Evolutionary conservation across 345 rosid species (phyloP).

Genomic region (Gossypium rotundifolium): DNA sequence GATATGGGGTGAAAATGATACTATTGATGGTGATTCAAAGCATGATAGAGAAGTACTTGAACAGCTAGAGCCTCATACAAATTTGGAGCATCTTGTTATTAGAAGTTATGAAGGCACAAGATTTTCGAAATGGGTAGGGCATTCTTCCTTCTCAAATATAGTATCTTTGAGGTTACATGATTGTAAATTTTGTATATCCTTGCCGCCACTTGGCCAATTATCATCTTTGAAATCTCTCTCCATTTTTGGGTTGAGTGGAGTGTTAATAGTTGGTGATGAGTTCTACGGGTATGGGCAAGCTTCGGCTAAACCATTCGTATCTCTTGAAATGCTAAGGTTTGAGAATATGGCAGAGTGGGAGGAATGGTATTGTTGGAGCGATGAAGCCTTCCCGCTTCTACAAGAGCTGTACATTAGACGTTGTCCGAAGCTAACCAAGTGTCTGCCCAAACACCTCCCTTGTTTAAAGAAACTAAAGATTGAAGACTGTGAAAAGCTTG

Average conservation of each 20-base stretch:
- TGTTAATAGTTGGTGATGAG: neutral
- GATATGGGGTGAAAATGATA: neutral
- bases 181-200: neutral
- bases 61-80: neutral
- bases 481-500: neutral
- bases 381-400: neutral
- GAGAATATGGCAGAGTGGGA: neutral
- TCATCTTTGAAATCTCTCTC: neutral
- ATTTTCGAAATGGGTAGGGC: neutral
- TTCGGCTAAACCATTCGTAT: neutral
- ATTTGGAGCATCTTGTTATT: neutral
- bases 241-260: neutral
- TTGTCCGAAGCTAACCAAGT: neutral
- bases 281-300: neutral
- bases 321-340: neutral
- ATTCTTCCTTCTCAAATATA: neutral
- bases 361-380: neutral
- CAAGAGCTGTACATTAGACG: neutral
- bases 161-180: neutral
- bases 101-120: neutral
- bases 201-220: constrained; percentile 1
- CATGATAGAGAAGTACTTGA: neutral
- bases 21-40: neutral
- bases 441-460: neutral
- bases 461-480: neutral